phyloP scores from a whole-genome alignment of 495 filamentous ascomycete species.

The Antarctomyces pellizariae region DNA sequence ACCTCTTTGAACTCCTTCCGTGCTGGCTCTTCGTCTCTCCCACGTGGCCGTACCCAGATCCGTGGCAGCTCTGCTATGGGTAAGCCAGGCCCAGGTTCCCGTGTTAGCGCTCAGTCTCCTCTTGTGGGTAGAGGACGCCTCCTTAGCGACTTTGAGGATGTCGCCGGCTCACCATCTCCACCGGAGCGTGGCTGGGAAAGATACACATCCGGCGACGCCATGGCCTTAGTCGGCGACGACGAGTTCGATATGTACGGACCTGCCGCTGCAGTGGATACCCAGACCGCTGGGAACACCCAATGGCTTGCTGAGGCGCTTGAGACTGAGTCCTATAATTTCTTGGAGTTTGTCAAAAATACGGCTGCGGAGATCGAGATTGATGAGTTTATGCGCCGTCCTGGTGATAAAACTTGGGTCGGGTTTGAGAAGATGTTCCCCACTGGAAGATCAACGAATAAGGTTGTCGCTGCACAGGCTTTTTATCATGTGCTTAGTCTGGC shows the following conservation, averaged over 20 bases:
- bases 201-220: slow-evolving; percentile 6
- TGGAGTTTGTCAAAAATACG: slow-evolving; percentile 26
- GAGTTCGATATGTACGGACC: slow-evolving; percentile 22
- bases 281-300: slow-evolving; percentile 18
- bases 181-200: slow-evolving; percentile 9
- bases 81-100: slow-evolving; percentile 21
- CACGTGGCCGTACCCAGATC: slow-evolving; percentile 6
- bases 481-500: slow-evolving; percentile 44
- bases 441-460: slow-evolving; percentile 18
- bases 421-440: slow-evolving; percentile 36
- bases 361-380: slow-evolving; percentile 9
- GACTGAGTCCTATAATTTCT: slow-evolving; percentile 35
- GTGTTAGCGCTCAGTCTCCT: slow-evolving; percentile 35
- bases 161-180: no score
- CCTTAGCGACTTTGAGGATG: no score
- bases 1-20: slow-evolving; percentile 33
- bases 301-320: slow-evolving; percentile 27
- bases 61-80: slow-evolving; percentile 7
- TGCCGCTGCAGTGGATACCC: slow-evolving; percentile 21
- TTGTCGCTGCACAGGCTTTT: slow-evolving; percentile 42
- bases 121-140: slow-evolving; percentile 30
- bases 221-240: slow-evolving; percentile 3
- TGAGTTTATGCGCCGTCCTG: slow-evolving; percentile 4
- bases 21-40: no score
- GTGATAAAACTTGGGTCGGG: slow-evolving; percentile 11